Base-by-base conservation (phyloP, 331 rosid genomes). In the Cydonia oblonga region DNA sequence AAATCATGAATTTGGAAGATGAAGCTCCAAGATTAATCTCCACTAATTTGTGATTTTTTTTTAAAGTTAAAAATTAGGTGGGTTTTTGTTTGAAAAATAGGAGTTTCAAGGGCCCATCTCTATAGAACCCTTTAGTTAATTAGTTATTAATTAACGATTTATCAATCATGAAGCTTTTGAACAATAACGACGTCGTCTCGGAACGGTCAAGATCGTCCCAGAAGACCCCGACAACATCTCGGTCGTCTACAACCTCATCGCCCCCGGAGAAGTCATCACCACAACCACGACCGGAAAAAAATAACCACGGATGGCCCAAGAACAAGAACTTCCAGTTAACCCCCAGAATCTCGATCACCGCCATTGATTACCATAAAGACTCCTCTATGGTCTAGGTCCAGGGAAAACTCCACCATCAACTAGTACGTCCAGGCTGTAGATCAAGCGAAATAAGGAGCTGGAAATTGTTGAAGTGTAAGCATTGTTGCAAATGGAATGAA, bases 191-290 rank as follows among this genome's bases (percentile, higher is more conserved):
- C 42, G 42, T 38, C 42, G 42, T 38, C 42, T 1, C 2, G 84
- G 86, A 14, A 81, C 5, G 5, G 40, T 64, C 9, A 83, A 73
- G 57, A 66, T 83, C 66, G 28, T 79, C 10, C 77, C 82, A 0
- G 75, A 86, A 68, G 82, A 86, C 33, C 71, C 81, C 25, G 78
- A 83, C 18, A 84, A 86, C 69, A 26, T 81, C 7, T 79, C 86
- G 81, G 11, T 74, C 5, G 65, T 68, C 28, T 79, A 74, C 79
- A 83, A 79, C 66, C 81, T 83, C 56, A 79, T 86, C 32, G 15
- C 73, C 68, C 64, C 61, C 20, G 78, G 84, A 6, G 86, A 86
- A 75, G 16, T 69, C 53, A 60, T 86, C 49, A 54, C 81, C 38
- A 26, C 83, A 75, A 58, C 71, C 8, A 71, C 84, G 56, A 76